Conservation (phyloP, 2,329 filamentous ascomycete species). For the Myrmaecium sp. region DNA sequence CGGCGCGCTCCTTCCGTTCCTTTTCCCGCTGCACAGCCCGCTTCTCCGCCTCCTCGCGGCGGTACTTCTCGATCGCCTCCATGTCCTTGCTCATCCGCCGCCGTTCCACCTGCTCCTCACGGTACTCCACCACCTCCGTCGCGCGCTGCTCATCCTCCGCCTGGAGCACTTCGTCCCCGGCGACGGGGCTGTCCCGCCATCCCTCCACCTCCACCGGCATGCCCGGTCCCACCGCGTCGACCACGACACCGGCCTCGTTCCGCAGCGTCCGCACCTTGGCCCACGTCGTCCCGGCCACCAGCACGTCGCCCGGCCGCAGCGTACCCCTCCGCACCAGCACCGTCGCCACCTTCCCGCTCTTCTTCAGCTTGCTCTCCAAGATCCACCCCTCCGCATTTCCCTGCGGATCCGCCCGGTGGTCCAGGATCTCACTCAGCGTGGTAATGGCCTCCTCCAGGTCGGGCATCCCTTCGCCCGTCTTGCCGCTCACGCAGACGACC, state of each 20-base stretch:
- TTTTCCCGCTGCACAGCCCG: constrained; percentile 47
- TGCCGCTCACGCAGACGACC: constrained; percentile 78
- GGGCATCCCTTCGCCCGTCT: constrained; percentile 81
- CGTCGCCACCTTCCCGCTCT: constrained; percentile 69
- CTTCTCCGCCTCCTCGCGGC: constrained; percentile 40
- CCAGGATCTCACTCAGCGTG: constrained; percentile 73
- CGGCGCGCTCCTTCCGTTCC: constrained; percentile 26
- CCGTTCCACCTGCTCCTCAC: constrained; percentile 53
- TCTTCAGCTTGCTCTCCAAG: constrained; percentile 78
- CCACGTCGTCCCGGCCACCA: constrained; percentile 82
- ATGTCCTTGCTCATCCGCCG: constrained; percentile 50
- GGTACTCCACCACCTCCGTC: constrained; percentile 60
- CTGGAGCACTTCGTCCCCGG: constrained; percentile 77
- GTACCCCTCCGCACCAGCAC: constrained; percentile 80
- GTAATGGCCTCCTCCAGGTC: constrained; percentile 84
- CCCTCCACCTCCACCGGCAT: constrained; percentile 85
- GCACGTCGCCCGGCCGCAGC: constrained; percentile 58
- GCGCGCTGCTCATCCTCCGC: constrained; percentile 63
- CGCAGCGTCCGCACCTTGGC: constrained; percentile 67
- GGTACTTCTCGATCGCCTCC: constrained; percentile 57
- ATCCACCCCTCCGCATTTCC: constrained; percentile 84
- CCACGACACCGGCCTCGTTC: constrained; percentile 63
- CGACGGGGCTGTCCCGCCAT: constrained; percentile 77
- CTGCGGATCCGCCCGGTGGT: constrained; percentile 64
- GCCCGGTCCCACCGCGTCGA: constrained; percentile 65